Conservation (phyloP, 2,329 filamentous ascomycete genomes). For the Sphaceloma murrayae region DNA sequence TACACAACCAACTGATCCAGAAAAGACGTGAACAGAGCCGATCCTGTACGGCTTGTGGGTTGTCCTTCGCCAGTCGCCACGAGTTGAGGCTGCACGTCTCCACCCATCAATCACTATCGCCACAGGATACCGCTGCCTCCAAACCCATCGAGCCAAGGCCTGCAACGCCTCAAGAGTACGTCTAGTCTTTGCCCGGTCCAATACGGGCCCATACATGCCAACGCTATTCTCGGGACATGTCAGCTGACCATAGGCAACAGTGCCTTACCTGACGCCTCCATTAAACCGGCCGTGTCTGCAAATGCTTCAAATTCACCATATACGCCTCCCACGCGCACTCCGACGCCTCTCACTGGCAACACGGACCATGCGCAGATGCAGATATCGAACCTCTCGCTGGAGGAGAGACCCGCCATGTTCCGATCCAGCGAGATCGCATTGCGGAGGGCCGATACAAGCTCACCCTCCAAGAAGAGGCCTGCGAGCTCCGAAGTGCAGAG, state of each 20-base stretch:
- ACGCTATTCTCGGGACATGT: conserved; percentile 19
- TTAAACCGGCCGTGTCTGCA: background rate
- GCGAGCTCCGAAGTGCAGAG: conserved; percentile 10
- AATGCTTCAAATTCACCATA: conserved; percentile 10
- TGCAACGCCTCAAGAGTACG: background rate
- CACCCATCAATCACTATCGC: background rate
- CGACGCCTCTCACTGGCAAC: conserved; percentile 5
- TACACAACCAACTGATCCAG: background rate
- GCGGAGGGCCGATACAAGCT: conserved; percentile 9
- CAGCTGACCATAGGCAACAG: background rate
- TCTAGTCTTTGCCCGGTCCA: background rate
- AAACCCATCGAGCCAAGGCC: background rate
- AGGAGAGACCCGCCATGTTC: conserved; percentile 7
- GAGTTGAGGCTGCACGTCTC: background rate
- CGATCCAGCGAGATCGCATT: background rate
- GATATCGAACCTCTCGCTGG: conserved; percentile 12
- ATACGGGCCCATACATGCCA: conserved; percentile 33
- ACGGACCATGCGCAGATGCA: conserved; percentile 14
- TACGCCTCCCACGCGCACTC: background rate
- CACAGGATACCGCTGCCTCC: too few relatives aligned
- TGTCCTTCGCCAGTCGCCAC: background rate
- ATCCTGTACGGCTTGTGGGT: background rate
- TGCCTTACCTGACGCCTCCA: conserved; percentile 6
- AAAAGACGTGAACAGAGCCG: background rate
- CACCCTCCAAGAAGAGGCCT: conserved; percentile 15